Percentiles rank a stretch among this genome's conserved stretches.
These are phyloP conservation scores for Phytopythium kandeliae DNA, from an alignment of 352 stramenopile genomes.

Conservation along the genomic window DNA sequence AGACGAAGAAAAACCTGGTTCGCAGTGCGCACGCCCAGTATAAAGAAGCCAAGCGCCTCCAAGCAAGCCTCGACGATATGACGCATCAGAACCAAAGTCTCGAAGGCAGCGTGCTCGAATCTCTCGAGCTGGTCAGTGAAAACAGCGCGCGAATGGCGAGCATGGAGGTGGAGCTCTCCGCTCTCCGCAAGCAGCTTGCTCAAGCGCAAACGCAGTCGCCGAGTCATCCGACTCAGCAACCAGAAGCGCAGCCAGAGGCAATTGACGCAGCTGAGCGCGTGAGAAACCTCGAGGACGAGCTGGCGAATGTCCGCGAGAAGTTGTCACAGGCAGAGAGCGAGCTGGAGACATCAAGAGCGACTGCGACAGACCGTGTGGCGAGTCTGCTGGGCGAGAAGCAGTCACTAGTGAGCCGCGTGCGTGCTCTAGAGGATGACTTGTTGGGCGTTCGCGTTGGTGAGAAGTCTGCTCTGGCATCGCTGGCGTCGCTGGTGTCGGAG, in stretches of 20 bases:
- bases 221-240: not conserved
- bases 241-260: not conserved
- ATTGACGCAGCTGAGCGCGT: slow-evolving; percentile 3
- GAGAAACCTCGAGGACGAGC: slow-evolving; percentile 9
- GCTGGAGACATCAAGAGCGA: slow-evolving; percentile 14
- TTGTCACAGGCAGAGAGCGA: slow-evolving; percentile 7
- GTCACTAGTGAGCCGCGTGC: slow-evolving; percentile 11
- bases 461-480: slow-evolving; percentile 3
- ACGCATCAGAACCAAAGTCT: slow-evolving; percentile 3
- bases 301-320: slow-evolving; percentile 8
- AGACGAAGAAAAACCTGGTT: not conserved
- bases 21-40: not conserved
- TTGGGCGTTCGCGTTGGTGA: not conserved
- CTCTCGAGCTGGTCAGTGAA: slow-evolving; percentile 5
- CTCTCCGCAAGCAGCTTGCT: slow-evolving; percentile 4
- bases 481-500: slow-evolving; percentile 8
- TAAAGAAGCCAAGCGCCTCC: slow-evolving; percentile 3
- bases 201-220: slow-evolving; percentile 1
- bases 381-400: slow-evolving; percentile 13
- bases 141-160: slow-evolving; percentile 9
- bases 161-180: slow-evolving; percentile 7
- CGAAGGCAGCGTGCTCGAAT: slow-evolving; percentile 2
- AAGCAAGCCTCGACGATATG: slow-evolving; percentile 1
- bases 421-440: not conserved
- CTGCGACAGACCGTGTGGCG: slow-evolving; percentile 14